Evolutionary conservation across 139 green algal genomes (phyloP).

Genomic region (Tetraselmis chui): DNA sequence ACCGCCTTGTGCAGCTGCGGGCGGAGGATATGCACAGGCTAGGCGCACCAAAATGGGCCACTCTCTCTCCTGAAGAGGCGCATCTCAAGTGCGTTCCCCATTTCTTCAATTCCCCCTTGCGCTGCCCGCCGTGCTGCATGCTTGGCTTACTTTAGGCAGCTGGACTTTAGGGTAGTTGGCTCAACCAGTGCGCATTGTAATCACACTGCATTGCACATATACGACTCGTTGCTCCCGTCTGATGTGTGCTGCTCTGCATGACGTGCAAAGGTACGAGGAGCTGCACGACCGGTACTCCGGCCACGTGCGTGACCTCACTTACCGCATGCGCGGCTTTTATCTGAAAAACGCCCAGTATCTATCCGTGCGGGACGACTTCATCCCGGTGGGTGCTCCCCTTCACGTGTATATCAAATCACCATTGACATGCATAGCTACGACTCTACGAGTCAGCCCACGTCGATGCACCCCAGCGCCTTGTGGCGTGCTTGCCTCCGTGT

Average conservation of each 20-base stretch:
- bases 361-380: background rate
- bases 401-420: no score
- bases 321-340: constrained; percentile 23
- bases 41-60: background rate
- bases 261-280: constrained; percentile 1
- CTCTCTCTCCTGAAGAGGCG: background rate
- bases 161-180: no score
- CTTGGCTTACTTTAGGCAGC: no score
- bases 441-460: no score
- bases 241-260: no score
- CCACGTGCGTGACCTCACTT: constrained; percentile 11
- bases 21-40: background rate
- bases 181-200: no score
- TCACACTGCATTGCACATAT: no score
- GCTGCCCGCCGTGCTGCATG: no score
- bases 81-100: background rate
- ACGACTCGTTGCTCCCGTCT: no score
- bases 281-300: constrained; percentile 6
- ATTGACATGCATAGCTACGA: background rate
- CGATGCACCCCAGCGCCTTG: no score
- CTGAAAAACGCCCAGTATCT: constrained; percentile 24
- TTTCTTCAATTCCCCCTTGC: no score
- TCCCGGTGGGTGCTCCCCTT: background rate
- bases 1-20: background rate
- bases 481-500: no score